Evolutionary conservation across 345 rosid genomes (phyloP).

Genomic region (Psidium friedrichsthalianum): DNA sequence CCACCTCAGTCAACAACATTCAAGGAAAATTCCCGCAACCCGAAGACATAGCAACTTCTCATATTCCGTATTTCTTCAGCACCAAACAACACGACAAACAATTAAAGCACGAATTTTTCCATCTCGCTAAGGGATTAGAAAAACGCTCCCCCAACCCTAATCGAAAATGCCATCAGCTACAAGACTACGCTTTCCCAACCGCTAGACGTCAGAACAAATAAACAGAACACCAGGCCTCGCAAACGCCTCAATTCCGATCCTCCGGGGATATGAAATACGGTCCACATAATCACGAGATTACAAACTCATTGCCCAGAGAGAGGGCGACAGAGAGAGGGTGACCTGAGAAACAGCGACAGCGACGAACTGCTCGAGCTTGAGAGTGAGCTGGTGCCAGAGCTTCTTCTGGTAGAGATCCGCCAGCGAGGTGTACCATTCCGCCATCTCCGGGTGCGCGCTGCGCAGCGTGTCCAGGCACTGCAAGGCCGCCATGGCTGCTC

Average conservation of each 20-base stretch:
- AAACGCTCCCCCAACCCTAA: neutral
- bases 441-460: slow-evolving; percentile 65
- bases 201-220: neutral
- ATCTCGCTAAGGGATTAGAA: neutral
- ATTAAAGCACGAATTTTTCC: neutral
- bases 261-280: neutral
- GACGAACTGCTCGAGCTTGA: slow-evolving; percentile 95
- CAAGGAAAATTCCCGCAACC: neutral
- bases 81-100: neutral
- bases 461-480: slow-evolving; percentile 64
- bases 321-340: neutral
- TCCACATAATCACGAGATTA: neutral
- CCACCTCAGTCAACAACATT: neutral
- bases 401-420: slow-evolving; percentile 97
- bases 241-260: neutral
- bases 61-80: neutral
- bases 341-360: slow-evolving; percentile 84
- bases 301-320: neutral
- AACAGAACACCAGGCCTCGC: neutral
- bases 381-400: slow-evolving; percentile 99
- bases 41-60: neutral
- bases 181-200: neutral
- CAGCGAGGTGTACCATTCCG: slow-evolving; percentile 80
- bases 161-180: neutral
- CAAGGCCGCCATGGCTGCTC: slow-evolving; percentile 69